Evolutionary conservation across 2,329 filamentous ascomycete genomes (phyloP).

Genomic region (Teratosphaeria viscida): DNA sequence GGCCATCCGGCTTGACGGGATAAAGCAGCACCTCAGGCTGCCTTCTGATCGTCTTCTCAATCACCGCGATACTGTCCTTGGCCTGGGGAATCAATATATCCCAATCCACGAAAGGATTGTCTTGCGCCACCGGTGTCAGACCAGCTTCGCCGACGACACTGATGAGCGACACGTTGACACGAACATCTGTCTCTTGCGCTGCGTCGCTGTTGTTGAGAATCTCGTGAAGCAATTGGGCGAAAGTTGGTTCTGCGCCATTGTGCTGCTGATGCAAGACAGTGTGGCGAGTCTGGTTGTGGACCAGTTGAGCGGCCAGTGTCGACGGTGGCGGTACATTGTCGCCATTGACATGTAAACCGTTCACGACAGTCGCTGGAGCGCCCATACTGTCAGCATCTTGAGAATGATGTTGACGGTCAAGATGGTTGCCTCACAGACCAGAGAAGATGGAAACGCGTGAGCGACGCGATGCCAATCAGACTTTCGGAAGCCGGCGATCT

Average conservation of each 20-base stretch:
- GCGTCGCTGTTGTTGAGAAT: constrained; percentile 38
- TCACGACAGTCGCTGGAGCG: not conserved
- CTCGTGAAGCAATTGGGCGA: constrained; percentile 63
- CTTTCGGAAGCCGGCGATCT: not conserved
- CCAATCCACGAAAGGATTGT: constrained; percentile 56
- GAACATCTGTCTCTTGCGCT: constrained; percentile 52
- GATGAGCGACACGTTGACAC: constrained; percentile 75
- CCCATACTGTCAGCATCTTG: constrained; percentile 10
- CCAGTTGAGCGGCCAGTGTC: constrained; percentile 77
- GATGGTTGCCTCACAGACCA: not conserved
- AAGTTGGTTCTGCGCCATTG: constrained; percentile 43
- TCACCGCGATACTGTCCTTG: constrained; percentile 64
- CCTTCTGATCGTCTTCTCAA: constrained; percentile 63
- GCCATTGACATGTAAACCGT: constrained; percentile 20
- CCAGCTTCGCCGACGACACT: constrained; percentile 74
- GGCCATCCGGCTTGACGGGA: constrained; percentile 25
- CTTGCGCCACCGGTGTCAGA: constrained; percentile 56
- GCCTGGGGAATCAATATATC: constrained; percentile 49
- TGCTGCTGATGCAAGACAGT: constrained; percentile 45
- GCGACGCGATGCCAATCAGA: not conserved
- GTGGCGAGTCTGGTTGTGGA: constrained; percentile 51
- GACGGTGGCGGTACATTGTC: constrained; percentile 49
- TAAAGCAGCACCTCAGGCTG: constrained; percentile 56
- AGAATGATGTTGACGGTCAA: not conserved
- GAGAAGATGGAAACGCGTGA: not conserved